phyloP scores from a whole-genome alignment of 305 asterid genomes.

The Rubia occidens region DNA sequence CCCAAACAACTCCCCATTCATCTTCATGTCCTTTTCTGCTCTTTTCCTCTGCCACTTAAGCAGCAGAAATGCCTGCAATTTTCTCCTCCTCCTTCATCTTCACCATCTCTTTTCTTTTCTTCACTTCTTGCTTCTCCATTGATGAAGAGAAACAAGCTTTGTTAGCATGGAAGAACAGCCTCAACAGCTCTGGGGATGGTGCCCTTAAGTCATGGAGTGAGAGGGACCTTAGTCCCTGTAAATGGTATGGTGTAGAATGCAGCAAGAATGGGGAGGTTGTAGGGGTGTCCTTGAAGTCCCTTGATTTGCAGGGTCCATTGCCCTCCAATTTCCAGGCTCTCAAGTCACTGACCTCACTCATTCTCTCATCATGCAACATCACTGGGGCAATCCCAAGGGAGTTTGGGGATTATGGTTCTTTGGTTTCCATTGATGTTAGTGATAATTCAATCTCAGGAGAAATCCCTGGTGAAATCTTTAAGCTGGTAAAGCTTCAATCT shows the following conservation, averaged over 20 bases:
- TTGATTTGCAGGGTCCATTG: slow-evolving; percentile 69
- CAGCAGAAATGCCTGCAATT: slow-evolving; percentile 51
- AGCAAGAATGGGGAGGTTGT: slow-evolving; percentile 47
- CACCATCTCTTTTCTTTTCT: slow-evolving; percentile 26
- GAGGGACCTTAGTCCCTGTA: slow-evolving; percentile 48
- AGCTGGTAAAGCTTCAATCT: slow-evolving; percentile 41
- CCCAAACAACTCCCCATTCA: slow-evolving; percentile 40
- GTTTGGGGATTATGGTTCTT: slow-evolving; percentile 56
- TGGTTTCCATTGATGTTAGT: slow-evolving; percentile 50
- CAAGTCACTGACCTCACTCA: slow-evolving; percentile 42
- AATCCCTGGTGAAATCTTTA: slow-evolving; percentile 64
- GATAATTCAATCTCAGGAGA: slow-evolving; percentile 60
- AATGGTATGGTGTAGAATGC: slow-evolving; percentile 75
- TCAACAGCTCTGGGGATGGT: slow-evolving; percentile 30
- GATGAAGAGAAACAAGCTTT: slow-evolving; percentile 61
- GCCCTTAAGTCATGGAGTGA: slow-evolving; percentile 53
- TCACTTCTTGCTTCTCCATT: slow-evolving; percentile 40
- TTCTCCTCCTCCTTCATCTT: slow-evolving; percentile 20
- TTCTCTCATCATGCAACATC: slow-evolving; percentile 67
- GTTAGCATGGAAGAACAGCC: slow-evolving; percentile 55
- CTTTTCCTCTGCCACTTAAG: neutral
- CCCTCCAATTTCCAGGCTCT: slow-evolving; percentile 64
- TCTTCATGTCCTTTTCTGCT: slow-evolving; percentile 28
- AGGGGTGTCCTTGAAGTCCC: slow-evolving; percentile 40
- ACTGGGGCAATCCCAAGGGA: slow-evolving; percentile 70